Conservation (phyloP, 441 rosid genomes). For the Croton setiger region DNA sequence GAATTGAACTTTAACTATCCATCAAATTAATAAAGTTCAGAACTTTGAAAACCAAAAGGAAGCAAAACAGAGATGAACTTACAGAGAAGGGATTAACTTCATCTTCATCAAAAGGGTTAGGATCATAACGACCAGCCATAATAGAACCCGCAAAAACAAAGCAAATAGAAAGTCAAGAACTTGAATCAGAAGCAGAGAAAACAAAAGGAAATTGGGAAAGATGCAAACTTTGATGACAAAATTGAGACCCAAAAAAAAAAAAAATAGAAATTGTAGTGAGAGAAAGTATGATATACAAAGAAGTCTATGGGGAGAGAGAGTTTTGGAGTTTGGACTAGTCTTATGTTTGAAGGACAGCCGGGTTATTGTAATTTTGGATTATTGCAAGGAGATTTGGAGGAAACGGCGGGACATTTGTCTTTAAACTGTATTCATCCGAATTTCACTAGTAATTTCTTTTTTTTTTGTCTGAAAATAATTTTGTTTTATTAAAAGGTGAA, state of each 20-base stretch:
- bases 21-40: background rate
- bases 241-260: background rate
- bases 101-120: constrained; percentile 74
- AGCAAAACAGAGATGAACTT: constrained; percentile 27
- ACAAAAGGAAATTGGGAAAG: constrained; percentile 7
- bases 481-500: background rate
- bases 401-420: constrained; percentile 6
- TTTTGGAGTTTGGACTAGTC: constrained; percentile 21
- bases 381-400: background rate
- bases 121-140: constrained; percentile 83
- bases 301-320: constrained; percentile 14
- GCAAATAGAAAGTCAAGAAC: background rate
- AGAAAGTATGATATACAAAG: background rate
- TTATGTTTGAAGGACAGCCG: background rate
- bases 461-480: background rate
- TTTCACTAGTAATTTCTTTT: background rate
- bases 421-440: background rate
- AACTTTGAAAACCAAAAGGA: background rate
- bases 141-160: background rate
- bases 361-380: constrained; percentile 5
- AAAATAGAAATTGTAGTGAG: background rate
- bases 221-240: constrained; percentile 10
- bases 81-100: constrained; percentile 89
- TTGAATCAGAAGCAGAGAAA: background rate
- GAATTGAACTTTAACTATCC: constrained; percentile 3